Evolutionary conservation across 2,329 filamentous ascomycete genomes (phyloP).

Genomic region (Plenodomus tracheiphilus): DNA sequence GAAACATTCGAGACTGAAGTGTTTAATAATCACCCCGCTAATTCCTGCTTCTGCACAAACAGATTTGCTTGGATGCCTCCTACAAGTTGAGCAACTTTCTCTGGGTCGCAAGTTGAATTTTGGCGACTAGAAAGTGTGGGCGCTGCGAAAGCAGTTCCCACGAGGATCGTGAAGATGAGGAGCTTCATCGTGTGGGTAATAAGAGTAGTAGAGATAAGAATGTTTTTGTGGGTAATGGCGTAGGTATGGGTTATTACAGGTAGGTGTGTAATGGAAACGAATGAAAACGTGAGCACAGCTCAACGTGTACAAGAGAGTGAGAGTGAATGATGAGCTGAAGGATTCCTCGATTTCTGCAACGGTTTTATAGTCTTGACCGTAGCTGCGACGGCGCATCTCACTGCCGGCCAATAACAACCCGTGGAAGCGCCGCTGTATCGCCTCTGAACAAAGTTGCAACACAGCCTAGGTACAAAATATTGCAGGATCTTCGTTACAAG

Average conservation of each 20-base stretch:
- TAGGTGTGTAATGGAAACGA: not conserved
- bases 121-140: not conserved
- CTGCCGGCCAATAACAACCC: not conserved
- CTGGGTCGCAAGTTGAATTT: not conserved
- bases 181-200: slow-evolving; percentile 16
- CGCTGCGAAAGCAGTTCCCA: slow-evolving; percentile 3
- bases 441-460: not conserved
- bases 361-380: not conserved
- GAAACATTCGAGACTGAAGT: too few species aligned
- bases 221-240: too few species aligned
- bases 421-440: not conserved
- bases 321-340: not conserved
- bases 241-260: too few species aligned
- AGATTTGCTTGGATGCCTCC: slow-evolving; percentile 24
- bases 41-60: slow-evolving; percentile 24
- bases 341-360: not conserved
- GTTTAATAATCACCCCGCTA: slow-evolving; percentile 13
- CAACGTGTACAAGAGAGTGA: not conserved
- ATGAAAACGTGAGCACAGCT: not conserved
- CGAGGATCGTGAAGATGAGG: slow-evolving; percentile 5
- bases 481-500: not conserved
- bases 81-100: slow-evolving; percentile 4
- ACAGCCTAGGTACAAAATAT: not conserved
- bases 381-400: not conserved
- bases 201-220: too few species aligned